Base-by-base conservation (phyloP, 208 protist genomes). In the Leishmania tarentolae region DNA sequence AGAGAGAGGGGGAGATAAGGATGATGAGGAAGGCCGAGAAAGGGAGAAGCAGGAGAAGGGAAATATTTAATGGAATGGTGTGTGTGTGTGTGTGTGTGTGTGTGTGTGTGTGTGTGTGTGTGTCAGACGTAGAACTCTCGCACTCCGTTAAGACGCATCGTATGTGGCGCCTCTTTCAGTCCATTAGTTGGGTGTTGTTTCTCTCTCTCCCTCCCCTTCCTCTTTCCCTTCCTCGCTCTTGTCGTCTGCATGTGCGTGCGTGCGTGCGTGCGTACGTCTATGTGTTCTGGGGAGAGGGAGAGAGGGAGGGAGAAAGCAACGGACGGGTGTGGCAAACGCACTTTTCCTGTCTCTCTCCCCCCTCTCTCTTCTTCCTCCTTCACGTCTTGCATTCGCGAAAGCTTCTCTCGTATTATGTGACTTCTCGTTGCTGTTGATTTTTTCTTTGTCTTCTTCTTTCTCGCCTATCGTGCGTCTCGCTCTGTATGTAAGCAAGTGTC, bases 181-280 rank as follows among this genome's bases (percentile, higher is more conserved):
- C 72, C 31, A n/a, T 47, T 79, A 9, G 28, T 56, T 66, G 35
- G 40, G 11, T 74, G 40, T 66, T 57, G 71, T 28, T 79, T 17
- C 15, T n/a, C 65, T 1, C 70, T 82, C 47, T n/a, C 35, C n/a
- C 3, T 66, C 53, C 28, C 56, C 56, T n/a, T 7, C 56, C 56
- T 31, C 56, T 61, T 31, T 4, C 56, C 28, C 56, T 61, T 0
- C 13, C 56, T 7, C 56, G 56, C 56, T 59, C 56, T 59, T 59
- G 56, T 59, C 21, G 7, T 28, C 24, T 7, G 9, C n/a, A 28
- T 59, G 56, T 19, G 56, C n/a, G 15, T 24, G 56, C 28, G 56
- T 61, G 17, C 7, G 56, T 31, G 3, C 9, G n/a, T n/a, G n/a
- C n/a, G n/a, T n/a, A n/a, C n/a, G n/a, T n/a, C n/a, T n/a, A n/a